Base-by-base conservation (phyloP, 768 basidiomycete species). In the Multifurca ochricompacta region DNA sequence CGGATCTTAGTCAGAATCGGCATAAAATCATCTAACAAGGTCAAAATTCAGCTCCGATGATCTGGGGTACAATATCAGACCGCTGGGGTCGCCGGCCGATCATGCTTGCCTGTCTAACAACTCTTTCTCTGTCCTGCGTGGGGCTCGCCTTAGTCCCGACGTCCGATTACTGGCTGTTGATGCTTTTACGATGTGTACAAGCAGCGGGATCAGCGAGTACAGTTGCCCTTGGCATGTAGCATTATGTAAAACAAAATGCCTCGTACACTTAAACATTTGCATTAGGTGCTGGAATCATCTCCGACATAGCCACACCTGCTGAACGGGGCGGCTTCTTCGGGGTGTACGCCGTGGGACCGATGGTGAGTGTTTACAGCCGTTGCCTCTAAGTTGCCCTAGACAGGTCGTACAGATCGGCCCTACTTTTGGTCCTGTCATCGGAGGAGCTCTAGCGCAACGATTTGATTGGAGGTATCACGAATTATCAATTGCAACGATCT, bases 121-220 rank as follows among this genome's bases (percentile, higher is more conserved):
- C 89, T 32, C 74, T 90, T 32, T 70, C 80, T 8, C 51, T 79
- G 7, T 79, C 87, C 2, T 91, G 87, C 62, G 71, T 91, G 16
- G 80, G 77, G 2, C 66, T 82, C 18, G 81, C 80, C 3, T 64
- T 79, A 18, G 71, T 74, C 27, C 80, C 81, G 2, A 77, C 77
- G 0, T 66, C 69, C 4, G 84, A 75, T 3, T 92, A 87, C 65
- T 91, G 87, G 87, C 69, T 89, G 5, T 71, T 92, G 10, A 76
- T 92, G 71, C 60, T 92, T 14, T 74, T 93, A n/a, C 79, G 91
- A 21, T 87, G 85, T 56, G 34, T 91, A 3, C 90, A 92, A 71
- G 82, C 86, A 2, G 76, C 82, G 3, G 89, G 90, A 1, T 87
- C 83, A 3, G 85, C 88, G 0, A 87, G 87, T 53, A 87, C 85